These are phyloP conservation scores for Beauveria pseudobassiana DNA, from an alignment of 2,329 filamentous ascomycete genomes.

Conservation along the genomic window DNA sequence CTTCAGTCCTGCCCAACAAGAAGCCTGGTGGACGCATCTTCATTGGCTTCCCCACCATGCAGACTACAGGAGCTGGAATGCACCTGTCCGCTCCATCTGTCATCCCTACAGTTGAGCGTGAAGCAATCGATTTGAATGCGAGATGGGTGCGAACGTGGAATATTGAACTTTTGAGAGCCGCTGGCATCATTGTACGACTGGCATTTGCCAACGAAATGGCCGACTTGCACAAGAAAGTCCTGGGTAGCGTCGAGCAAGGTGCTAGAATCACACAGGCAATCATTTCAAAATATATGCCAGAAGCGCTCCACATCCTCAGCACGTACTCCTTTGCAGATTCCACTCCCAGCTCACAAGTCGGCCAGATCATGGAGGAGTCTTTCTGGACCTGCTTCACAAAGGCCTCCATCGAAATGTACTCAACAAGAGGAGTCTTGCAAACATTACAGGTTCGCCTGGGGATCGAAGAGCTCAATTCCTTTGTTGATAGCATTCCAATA, in stretches of 20 bases:
- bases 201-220: conserved; percentile 85
- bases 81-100: conserved; percentile 94
- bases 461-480: conserved; percentile 57
- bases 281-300: conserved; percentile 61
- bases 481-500: conserved; percentile 83
- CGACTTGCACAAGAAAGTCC: conserved; percentile 58
- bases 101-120: conserved; percentile 93
- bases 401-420: conserved; percentile 79
- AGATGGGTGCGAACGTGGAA: conserved; percentile 95
- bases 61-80: conserved; percentile 88
- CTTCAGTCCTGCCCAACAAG: conserved; percentile 81
- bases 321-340: conserved; percentile 87
- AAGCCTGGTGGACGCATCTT: conserved; percentile 80
- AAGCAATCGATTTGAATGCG: conserved; percentile 94
- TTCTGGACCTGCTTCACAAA: conserved; percentile 91
- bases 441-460: conserved; percentile 75
- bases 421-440: conserved; percentile 78
- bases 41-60: conserved; percentile 94
- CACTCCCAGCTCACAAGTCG: conserved; percentile 77
- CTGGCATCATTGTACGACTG: conserved; percentile 82
- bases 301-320: conserved; percentile 74
- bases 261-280: conserved; percentile 54
- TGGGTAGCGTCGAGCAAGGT: conserved; percentile 35
- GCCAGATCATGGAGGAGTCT: conserved; percentile 82
- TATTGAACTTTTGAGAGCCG: conserved; percentile 80